Evolutionary conservation across 2,329 filamentous ascomycete species (phyloP), one percentile per base, ranked within the genome.

Genomic region (Myriosclerotinia curreyana): DNA sequence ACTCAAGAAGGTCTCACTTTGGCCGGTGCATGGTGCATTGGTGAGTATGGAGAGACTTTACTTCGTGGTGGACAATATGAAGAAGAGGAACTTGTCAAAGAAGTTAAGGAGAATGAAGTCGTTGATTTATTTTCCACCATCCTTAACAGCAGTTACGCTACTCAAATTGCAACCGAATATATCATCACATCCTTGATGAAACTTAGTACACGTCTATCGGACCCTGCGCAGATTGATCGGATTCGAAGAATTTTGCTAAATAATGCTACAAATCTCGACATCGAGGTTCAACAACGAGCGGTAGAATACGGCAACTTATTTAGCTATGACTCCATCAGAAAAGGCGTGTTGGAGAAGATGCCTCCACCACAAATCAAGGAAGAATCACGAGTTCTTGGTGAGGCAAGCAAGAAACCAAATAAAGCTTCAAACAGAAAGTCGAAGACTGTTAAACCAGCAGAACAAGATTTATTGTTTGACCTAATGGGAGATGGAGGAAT

Each of bases 221-320:
- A 97, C 52, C 80, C 88, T 2, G 82, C 89, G n/a, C 94, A 98
- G 76, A 81, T 97, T 46, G 93, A 96, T 74, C 86, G 93, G 65
- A 82, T 98, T 51, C 86, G 92, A 66, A 85, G 90, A 42, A 81
- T 98, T 64, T 81, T 99, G 49, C 84, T 89, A 68, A 82, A 81
- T 67, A 86, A 96, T 73, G 90, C 94, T 67, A 89, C 92, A 11
- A 96, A 95, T 75, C 81, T 99, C 60, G 94, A 96, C 73, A 89
- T 98, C 34, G 95, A 99, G 76, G 90, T 98, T 31, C 96, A 99
- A 76, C 95, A 99, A 77, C 87, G 95, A 75, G 90, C 94, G 6
- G 93, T 96, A 25, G 95, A 99, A 76, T 99, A 98, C 73, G 86
- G 88, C 65, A 98, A 98, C 73, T 82, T 99, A n/a, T 98, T 99